Evolutionary conservation across 129 eudicot species (phyloP), one percentile per base, ranked within the genome.

Genomic region (Ambrosia artemisiifolia): DNA sequence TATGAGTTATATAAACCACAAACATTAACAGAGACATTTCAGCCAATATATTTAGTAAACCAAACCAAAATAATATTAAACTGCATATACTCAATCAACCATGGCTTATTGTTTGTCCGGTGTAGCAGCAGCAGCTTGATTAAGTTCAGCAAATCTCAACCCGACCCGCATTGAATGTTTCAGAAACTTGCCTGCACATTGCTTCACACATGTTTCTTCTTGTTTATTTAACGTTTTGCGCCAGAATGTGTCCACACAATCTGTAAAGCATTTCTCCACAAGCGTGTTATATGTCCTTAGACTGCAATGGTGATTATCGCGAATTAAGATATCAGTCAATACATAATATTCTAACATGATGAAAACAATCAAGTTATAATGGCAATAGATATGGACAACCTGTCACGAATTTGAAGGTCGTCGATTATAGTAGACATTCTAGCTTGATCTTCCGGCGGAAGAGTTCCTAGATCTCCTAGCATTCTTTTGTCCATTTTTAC

Each of bases 141-240:
- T 92, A 56, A 92, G 94, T 80, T 92, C 97, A 2, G 91, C 97
- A 60, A 92, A 88, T 71, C 89, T 83, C 86, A 88, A 63, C 9
- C 97, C 94, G 5, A 87, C 94, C 38, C 91, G 94, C 97, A 92
- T 85, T 0, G 91, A 92, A 72, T 92, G 97, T 89, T 92, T 92
- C 83, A 92, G 36, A 71, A 92, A 92, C 86, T 92, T 92, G 86
- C 88, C 97, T 6, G 97, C 91, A 80, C 97, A 88, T 47, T 89
- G 77, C 32, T 84, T 85, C 14, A 92, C 91, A 78, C 97, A 92
- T 0, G 96, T 79, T 78, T 86, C 96, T 82, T 92, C 96, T 79
- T 92, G 94, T 66, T 88, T 88, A 74, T 92, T 94, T 32, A 92
- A 84, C 0, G 83, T 67, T 79, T 92, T 92, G 71, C 94, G 91